Evolutionary conservation across 768 basidiomycete species (phyloP), one percentile per base, ranked within the genome.

Genomic region (Rhodosporidiobolus odoratus): DNA sequence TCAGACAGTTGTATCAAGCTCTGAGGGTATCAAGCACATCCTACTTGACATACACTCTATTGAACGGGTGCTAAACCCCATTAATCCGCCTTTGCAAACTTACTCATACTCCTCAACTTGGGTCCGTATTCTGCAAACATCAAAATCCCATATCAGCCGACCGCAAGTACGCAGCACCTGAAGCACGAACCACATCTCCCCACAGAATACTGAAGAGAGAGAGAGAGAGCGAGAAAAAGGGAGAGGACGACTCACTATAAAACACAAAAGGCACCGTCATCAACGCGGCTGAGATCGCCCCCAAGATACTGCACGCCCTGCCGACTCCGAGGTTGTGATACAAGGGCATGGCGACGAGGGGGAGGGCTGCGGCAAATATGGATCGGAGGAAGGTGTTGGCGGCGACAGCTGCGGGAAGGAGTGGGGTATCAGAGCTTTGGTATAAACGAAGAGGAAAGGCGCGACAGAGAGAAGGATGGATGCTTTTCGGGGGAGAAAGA

Each of bases 351-450:
- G 75, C 75, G 61, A 79, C 78, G 34, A 81, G 65, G 2, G 80
- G 79, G 63, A 81, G 67, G 2, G 75, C 47, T 30, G 63, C 41
- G 21, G 66, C 66, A 43, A 62, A 72, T 19, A 75, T 27, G 30
- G 43, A 64, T 30, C 62, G 62, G 32, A 37, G 32, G 52, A 64
- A 47, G 53, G 62, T 64, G 53, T 64, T 64, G 27, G 58, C 68
- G 19, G 78, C 37, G 76, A 78, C 58, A 78, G 75, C 58, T 79
- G 69, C 10, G 77, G 77, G 27, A 50, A 13, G 48, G 79, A 65
- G 61, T 78, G 56, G 69, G n/a, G n/a, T n/a, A n/a, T n/a, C 79
- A 79, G 43, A 78, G 77, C 66, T 80, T 79, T 6, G 78, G 76
- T 23, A 79, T 78, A 43, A 68, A 45, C 32, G 40, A 50, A 19